Evolutionary conservation across 805 yeast genomes (phyloP), one percentile per base, ranked within the genome.

Genomic region (Kluyveromyces dobzhanskii): DNA sequence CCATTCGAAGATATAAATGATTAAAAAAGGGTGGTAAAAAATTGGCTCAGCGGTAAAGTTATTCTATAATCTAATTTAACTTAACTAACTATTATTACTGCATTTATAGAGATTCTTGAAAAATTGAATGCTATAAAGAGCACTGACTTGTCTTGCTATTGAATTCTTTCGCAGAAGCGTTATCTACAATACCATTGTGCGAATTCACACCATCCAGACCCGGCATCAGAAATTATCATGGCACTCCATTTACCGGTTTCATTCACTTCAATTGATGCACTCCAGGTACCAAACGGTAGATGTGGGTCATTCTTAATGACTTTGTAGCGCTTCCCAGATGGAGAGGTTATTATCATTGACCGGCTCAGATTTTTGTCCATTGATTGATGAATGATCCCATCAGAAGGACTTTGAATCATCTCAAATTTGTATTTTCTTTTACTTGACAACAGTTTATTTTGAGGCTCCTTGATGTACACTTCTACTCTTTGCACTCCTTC

Each of bases 231-330:
- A 29, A 82, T 74, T 0, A 85, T 85, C 34, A 88, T 70, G 1
- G 86, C 90, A 41, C 88, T 71, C 85, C 95, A 92, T 13, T 71
- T 57, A 2, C 98, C 98, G 1, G 63, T 57, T 54, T 88, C 96
- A 44, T 70, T 72, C 41, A 85, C 67, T 42, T 73, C 72, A 17
- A 82, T 64, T 30, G 70, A 66, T n/a, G 73, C 56, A 43, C 73
- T 80, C 77, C 80, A 85, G 0, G 69, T 56, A 1, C 82, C 81
- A 44, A 55, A 68, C 4, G 74, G 69, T 16, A 56, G 59, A 40
- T 62, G 57, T 2, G 68, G 67, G 35, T 72, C 81, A 28, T 63
- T 63, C 42, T 75, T 71, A 11, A 58, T 58, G 39, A 88, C 61
- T 48, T 80, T 76, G 48, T 71, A 72, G 44, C 84, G 74, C 45